These are phyloP conservation scores for Endocarpon pusillum DNA, from an alignment of 495 filamentous ascomycete genomes.

Conservation along the genomic window DNA sequence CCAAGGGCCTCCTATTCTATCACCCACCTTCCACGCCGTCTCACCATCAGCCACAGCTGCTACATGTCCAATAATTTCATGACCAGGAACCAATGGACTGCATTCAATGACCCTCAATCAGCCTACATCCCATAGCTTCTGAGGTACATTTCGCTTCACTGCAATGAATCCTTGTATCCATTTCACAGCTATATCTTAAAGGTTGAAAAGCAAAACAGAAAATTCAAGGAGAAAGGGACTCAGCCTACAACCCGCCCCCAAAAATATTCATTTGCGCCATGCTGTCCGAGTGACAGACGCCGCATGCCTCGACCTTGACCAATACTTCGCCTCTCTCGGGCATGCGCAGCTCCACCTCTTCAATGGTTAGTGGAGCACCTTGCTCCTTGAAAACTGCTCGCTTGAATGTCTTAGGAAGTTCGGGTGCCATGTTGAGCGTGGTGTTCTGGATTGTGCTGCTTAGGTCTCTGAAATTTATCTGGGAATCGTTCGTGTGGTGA, in stretches of 20 bases:
- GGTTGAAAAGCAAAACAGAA: too few species aligned
- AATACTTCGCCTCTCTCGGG: constrained; percentile 29
- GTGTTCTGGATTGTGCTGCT: too few species aligned
- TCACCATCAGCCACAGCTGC: constrained; percentile 28
- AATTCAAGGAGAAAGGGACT: not conserved
- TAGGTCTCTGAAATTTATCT: too few species aligned
- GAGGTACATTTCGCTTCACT: not conserved
- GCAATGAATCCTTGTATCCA: too few species aligned
- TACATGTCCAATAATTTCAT: constrained; percentile 37
- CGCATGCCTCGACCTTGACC: constrained; percentile 35
- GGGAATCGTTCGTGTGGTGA: too few species aligned
- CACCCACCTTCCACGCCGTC: constrained; percentile 26
- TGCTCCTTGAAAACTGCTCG: constrained; percentile 25
- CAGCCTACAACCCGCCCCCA: constrained; percentile 22
- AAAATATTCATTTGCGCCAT: constrained; percentile 19
- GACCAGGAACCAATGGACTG: constrained; percentile 33
- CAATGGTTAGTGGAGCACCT: constrained; percentile 21
- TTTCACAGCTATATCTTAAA: not conserved
- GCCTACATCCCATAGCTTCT: not conserved
- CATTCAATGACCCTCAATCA: too few species aligned
- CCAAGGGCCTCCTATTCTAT: constrained; percentile 36
- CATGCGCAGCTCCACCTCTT: constrained; percentile 24
- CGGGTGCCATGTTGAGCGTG: too few species aligned
- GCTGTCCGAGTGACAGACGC: constrained; percentile 33
- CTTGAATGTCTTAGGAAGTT: constrained; percentile 35